Conservation (phyloP, 2,329 filamentous ascomycete species). For the Arthrobotrys musiformis region DNA sequence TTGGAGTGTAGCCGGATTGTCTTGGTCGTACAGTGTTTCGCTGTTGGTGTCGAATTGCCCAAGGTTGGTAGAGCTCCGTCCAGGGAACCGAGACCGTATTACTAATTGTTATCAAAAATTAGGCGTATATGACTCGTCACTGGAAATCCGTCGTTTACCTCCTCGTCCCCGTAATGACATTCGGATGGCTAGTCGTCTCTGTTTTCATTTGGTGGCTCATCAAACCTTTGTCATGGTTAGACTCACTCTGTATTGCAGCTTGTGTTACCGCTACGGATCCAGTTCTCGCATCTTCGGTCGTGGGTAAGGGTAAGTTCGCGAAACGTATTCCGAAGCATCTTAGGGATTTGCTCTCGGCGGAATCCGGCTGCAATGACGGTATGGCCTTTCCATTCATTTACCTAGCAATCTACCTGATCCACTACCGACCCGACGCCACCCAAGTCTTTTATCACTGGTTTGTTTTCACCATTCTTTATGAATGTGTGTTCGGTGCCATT, state of each 20-base stretch:
- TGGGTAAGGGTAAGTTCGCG: conserved; percentile 98
- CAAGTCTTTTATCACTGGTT: conserved; percentile 86
- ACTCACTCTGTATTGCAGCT: conserved; percentile 85
- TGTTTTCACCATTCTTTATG: conserved; percentile 88
- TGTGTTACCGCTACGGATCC: conserved; percentile 98
- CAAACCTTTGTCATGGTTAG: conserved; percentile 82
- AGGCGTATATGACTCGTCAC: conserved; percentile 90
- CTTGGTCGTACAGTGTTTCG: conserved; percentile 90
- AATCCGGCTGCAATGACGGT: conserved; percentile 98
- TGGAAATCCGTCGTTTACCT: conserved; percentile 92
- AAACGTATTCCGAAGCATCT: conserved; percentile 97
- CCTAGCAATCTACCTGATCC: conserved; percentile 86
- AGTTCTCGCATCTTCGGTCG: conserved; percentile 94
- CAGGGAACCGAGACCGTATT: neutral
- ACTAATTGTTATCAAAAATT: conserved; percentile 59
- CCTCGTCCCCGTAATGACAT: conserved; percentile 95
- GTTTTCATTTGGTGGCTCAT: conserved; percentile 95
- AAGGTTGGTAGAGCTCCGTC: conserved; percentile 64
- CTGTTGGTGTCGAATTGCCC: conserved; percentile 88
- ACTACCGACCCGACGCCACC: conserved; percentile 75
- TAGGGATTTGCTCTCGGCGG: conserved; percentile 90
- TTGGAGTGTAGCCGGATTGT: conserved; percentile 90
- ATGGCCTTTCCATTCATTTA: conserved; percentile 99
- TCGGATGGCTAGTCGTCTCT: conserved; percentile 91
- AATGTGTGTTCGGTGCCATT: conserved; percentile 90